Conservation (phyloP, 2,329 filamentous ascomycete genomes). For the Coleophoma eucalyptorum region DNA sequence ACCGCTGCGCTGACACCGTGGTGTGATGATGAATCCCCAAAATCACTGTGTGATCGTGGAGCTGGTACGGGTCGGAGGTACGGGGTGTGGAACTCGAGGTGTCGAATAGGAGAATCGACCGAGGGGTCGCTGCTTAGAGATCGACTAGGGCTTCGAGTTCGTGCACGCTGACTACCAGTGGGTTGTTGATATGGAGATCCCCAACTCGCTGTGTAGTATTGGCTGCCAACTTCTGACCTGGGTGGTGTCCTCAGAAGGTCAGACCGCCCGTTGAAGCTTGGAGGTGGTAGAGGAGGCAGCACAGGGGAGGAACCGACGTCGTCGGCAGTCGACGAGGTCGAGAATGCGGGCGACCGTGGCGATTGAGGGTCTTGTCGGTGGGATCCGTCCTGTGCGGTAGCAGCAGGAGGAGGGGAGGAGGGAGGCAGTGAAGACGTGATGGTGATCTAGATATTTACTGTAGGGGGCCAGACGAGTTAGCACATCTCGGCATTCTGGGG, state of each 20-base stretch:
- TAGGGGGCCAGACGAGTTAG: constrained; percentile 11
- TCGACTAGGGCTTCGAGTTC: constrained; percentile 32
- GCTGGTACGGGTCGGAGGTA: constrained; percentile 55
- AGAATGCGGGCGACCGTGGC: constrained; percentile 56
- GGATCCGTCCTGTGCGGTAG: constrained; percentile 54
- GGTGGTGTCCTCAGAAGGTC: constrained; percentile 50
- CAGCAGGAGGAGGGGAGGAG: constrained; percentile 52
- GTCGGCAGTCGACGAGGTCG: constrained; percentile 58
- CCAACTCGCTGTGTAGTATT: constrained; percentile 75
- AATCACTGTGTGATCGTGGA: constrained; percentile 2
- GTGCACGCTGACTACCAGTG: constrained; percentile 38
- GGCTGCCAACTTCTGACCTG: constrained; percentile 27
- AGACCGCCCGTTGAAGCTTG: constrained; percentile 53
- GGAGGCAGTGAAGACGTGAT: constrained; percentile 29
- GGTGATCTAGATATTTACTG: constrained; percentile 19
- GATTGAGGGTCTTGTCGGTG: constrained; percentile 6
- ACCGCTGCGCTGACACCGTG: constrained; percentile 46
- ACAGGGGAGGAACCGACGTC: constrained; percentile 53
- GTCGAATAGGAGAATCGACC: constrained; percentile 57
- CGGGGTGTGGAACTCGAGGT: constrained; percentile 57
- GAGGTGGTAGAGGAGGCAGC: constrained; percentile 54
- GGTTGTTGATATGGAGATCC: constrained; percentile 82
- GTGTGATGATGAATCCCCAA: constrained; percentile 31
- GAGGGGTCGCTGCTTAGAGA: constrained; percentile 57
- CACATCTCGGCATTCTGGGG: neutral